Base-by-base conservation (phyloP, 805 yeast genomes). In the Yarrowia divulgata region DNA sequence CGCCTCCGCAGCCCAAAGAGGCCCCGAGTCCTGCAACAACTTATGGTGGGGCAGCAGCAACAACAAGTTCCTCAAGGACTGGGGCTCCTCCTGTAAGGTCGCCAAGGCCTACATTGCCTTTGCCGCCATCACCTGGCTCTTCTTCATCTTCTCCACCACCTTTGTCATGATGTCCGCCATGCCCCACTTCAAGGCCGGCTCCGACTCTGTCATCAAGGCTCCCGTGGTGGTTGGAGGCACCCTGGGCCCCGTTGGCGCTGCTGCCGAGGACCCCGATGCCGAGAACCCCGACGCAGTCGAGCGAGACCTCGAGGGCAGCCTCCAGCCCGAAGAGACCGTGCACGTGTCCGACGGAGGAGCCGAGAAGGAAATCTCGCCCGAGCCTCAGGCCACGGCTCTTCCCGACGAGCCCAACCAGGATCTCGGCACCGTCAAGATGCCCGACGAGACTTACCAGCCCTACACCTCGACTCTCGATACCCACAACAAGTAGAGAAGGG, bases 21-120 rank as follows among this genome's bases (percentile, higher is more conserved):
- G 69, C 16, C 67, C 67, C 39, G 48, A 55, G 29, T 10, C 14
- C 8, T 66, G 69, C 67, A 13, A 8, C 50, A 6, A 12, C 45
- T 6, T 18, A 14, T 8, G n/a, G 34, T 55, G 55, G 37, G n/a
- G 37, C 16, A 4, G 37, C 19, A 48, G 7, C 52, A 32, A 19
- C 19, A 48, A 14, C 52, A 32, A 19, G 3, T 19, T 32, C 49
- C 16, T 40, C 39, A 10, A n/a, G 8, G 19, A 39, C 37, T 63
- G 57, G 57, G n/a, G 39, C n/a, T 14, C 57, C 39, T 39, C 68
- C 29, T 23, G 29, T 23, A 40, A 58, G 50, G 67, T 58, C 42
- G 69, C 46, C 40, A 67, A 67, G 67, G 50, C 52, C 32, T 55
- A 45, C 67, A 67, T 67, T 67, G 69, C 68, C 40, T 67, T 67